Base-by-base conservation (phyloP, 176 grass and related monocot species). In the Lolium multiflorum region DNA sequence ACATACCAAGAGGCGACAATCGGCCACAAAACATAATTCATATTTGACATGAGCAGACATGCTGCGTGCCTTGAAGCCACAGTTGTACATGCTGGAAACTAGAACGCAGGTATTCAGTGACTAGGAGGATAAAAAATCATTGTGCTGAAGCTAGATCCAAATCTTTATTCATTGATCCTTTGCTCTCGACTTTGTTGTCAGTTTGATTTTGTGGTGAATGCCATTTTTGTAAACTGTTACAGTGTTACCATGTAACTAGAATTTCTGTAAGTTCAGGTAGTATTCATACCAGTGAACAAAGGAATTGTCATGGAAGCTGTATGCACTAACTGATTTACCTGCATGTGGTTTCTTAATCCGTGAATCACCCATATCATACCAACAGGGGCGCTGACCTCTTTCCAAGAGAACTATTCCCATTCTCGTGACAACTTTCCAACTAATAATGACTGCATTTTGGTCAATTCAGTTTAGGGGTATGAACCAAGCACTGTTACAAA, bases 111-210 rank as follows among this genome's bases (percentile, higher is more conserved):
- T 21, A 60, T 81, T 68, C 15, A 59, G 60, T 21, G 47, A 65
- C 1, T 20, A 59, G 15, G 15, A 75, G 15, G 52, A 62, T 55
- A n/a, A 7, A 67, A 51, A 41, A 39, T 22, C 57, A 35, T 52
- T 66, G 47, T 67, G 67, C 68, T 60, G 59, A 87, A 70, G 75
- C 75, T 66, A 72, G 81, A 46, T 63, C 20, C 16, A 78, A 67
- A 64, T 61, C 80, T 74, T 76, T 58, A 49, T 81, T 79, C 74
- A 46, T 68, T 91, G 20, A 25, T 76, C 54, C 52, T 65, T 84
- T 52, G 81, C 65, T 61, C 22, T 82, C n/a, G 49, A 80, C 7
- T 76, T 74, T 77, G 50, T 82, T 90, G 62, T 76, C 41, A 17
- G 74, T 62, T 84, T 74, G 26, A 69, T 74, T 83, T 80, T 84